Percentiles rank a stretch among this genome's conserved stretches.
phyloP scores from a whole-genome alignment of 2,329 filamentous ascomycete species.

The Beauveria australis region DNA sequence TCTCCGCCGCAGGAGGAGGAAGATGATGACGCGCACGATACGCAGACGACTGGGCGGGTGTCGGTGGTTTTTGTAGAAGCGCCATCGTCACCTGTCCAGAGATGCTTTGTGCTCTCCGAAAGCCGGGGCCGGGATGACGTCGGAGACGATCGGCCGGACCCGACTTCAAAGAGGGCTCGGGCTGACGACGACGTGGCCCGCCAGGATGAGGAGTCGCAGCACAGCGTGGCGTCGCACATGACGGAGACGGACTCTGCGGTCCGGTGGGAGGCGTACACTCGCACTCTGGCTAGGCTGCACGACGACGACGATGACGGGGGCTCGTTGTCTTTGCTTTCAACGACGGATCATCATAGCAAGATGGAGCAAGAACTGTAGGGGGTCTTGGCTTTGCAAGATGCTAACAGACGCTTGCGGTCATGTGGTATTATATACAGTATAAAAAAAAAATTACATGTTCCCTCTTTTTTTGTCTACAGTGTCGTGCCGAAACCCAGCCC shows the following conservation, averaged over 20 bases:
- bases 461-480: background rate
- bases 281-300: constrained; percentile 23
- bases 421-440: background rate
- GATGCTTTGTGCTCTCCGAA: background rate
- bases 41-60: background rate
- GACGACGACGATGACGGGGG: constrained; percentile 20
- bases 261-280: constrained; percentile 25
- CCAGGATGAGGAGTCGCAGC: constrained; percentile 10
- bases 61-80: background rate
- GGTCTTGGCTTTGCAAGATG: background rate
- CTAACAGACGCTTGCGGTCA: background rate
- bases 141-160: background rate
- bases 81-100: background rate
- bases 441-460: background rate
- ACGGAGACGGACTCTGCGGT: constrained; percentile 17
- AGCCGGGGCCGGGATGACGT: background rate
- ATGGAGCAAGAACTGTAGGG: constrained; percentile 26
- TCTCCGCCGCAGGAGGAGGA: background rate
- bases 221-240: constrained; percentile 12
- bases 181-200: background rate
- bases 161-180: background rate
- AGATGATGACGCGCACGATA: background rate
- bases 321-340: constrained; percentile 26
- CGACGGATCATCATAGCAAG: constrained; percentile 23
- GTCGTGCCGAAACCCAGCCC: constrained; percentile 29